These are phyloP conservation scores for Cladorrhinum samala DNA, from an alignment of 495 filamentous ascomycete genomes.

Conservation along the genomic window DNA sequence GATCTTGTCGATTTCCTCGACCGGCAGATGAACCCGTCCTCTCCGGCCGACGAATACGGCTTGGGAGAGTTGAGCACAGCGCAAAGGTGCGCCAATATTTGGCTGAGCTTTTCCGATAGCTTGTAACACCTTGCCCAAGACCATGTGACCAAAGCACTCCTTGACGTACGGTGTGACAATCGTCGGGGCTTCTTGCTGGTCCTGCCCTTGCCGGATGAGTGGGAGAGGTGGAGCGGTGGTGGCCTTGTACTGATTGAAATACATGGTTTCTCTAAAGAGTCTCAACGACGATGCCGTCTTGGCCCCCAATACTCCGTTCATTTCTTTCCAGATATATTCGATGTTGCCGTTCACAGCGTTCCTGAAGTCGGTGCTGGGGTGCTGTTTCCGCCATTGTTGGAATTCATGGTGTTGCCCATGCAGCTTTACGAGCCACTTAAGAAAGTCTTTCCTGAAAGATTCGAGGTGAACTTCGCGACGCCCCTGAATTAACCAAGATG, in stretches of 20 bases:
- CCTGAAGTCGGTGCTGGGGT: conserved; percentile 51
- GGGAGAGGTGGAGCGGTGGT: conserved; percentile 13
- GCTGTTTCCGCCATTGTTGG: conserved; percentile 43
- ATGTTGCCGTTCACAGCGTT: conserved; percentile 47
- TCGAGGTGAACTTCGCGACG: conserved; percentile 35
- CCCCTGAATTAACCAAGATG: conserved; percentile 26
- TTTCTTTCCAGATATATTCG: conserved; percentile 60
- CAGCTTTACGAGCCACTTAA: conserved; percentile 41
- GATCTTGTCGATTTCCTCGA: conserved; percentile 17
- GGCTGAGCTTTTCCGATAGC: conserved; percentile 9
- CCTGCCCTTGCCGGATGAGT: background rate
- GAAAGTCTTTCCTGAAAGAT: conserved; percentile 51
- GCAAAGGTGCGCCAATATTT: background rate
- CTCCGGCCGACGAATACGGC: background rate
- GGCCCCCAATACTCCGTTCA: conserved; percentile 30
- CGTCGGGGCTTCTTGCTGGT: conserved; percentile 34
- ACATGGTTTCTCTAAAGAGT: conserved; percentile 39
- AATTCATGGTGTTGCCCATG: conserved; percentile 37
- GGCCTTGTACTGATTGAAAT: conserved; percentile 12
- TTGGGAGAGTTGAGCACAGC: background rate
- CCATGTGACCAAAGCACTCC: conserved; percentile 55
- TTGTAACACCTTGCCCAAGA: conserved; percentile 48
- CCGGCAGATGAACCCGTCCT: background rate
- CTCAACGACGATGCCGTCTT: conserved; percentile 25
- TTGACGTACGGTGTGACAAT: conserved; percentile 63